Conservation (phyloP, 2,329 filamentous ascomycete genomes). For the Rhinocladiella similis region DNA sequence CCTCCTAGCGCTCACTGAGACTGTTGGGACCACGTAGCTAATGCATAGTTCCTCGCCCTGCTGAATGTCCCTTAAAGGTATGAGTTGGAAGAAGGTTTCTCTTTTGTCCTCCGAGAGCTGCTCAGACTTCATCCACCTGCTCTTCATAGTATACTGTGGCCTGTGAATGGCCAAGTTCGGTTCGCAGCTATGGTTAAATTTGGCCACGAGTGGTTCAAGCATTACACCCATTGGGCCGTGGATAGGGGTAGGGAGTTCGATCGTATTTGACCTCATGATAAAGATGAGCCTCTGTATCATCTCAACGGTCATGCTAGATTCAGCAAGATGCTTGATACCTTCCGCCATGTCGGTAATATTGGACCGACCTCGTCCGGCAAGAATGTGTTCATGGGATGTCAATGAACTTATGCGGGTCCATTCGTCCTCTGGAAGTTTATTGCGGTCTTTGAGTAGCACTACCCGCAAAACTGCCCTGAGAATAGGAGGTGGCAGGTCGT, state of each 20-base stretch:
- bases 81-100: constrained; percentile 6
- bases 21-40: constrained; percentile 60
- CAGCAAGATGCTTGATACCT: constrained; percentile 55
- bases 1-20: constrained; percentile 49
- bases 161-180: constrained; percentile 55
- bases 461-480: constrained; percentile 58
- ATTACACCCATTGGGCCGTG: constrained; percentile 61
- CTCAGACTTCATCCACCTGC: constrained; percentile 31
- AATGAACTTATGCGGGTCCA: constrained; percentile 31
- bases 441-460: constrained; percentile 43
- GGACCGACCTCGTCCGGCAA: constrained; percentile 44
- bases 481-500: constrained; percentile 53
- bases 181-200: constrained; percentile 64
- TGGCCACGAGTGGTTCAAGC: constrained; percentile 54
- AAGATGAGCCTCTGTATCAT: constrained; percentile 44
- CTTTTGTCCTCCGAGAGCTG: constrained; percentile 8
- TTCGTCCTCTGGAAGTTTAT: constrained; percentile 39
- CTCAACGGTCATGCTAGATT: constrained; percentile 44
- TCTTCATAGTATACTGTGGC: constrained; percentile 20
- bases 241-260: constrained; percentile 57
- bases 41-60: constrained; percentile 60
- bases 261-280: constrained; percentile 51
- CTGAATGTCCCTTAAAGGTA: constrained; percentile 48
- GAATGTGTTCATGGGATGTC: constrained; percentile 50
- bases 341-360: constrained; percentile 54